Base-by-base conservation (phyloP, 1,284 basidiomycete species). In the Cutaneotrichosporon spelunceum region DNA sequence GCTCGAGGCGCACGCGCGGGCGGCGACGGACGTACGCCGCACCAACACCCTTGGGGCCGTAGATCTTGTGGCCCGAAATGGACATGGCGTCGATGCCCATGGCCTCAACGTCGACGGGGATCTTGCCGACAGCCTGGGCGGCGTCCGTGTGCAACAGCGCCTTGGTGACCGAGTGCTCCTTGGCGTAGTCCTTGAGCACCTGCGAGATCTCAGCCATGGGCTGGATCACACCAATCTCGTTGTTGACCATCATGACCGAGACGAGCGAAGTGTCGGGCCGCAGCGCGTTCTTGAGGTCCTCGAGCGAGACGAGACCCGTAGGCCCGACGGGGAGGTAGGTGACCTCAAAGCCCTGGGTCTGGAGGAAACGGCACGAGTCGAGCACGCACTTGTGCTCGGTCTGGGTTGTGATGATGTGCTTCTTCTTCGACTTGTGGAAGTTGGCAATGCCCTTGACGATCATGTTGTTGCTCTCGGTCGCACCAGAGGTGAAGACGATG, bases 321-420 rank as follows among this genome's bases (percentile, higher is more conserved):
- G 83, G 78, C 73, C 91, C 85, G 16, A 99, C 96, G 2, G 96
- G 93, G 19, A 99, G 84, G 79, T 99, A 99, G 9, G 96, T 99
- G 61, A 99, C 84, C 63, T 99, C 95, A 77, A 98, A 99, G 9
- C 95, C 96, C 81, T 98, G 93, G 77, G 97, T 93, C 53, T 91
- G 86, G 9, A 99, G 85, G 76, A 90, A 91, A 73, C 96, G 87
- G 81, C 94, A 99, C 14, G 95, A 98, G 79, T 99, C 96, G 53
- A 99, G 84, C 0, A 99, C 96, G 76, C 96, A 99, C 84, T 99
- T 99, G 82, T 99, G 96, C 79, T 99, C 96, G 8, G 92, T 95
- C 73, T 94, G 92, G 0, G 88, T 89, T 1, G 92, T 95, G 68
- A 95, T 93, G 56, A 96, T 84, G 74, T 96, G 93, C 71, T 82